Conservation (phyloP, 2,329 filamentous ascomycete genomes). For the Talaromyces sp. region DNA sequence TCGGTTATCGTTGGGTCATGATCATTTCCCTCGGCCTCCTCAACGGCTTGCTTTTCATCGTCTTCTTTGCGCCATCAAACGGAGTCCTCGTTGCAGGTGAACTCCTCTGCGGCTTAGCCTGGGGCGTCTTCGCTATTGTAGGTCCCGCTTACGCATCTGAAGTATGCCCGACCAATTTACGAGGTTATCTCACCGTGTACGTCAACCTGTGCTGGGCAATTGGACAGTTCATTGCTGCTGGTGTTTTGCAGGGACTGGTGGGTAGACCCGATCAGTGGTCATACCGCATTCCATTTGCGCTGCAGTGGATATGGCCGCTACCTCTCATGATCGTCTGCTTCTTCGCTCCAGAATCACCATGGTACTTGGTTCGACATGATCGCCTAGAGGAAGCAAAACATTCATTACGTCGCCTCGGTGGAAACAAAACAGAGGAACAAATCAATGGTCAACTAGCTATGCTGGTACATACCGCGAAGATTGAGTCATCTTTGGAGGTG, state of each 20-base stretch:
- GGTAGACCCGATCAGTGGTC: constrained; percentile 48
- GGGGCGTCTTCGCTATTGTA: constrained; percentile 52
- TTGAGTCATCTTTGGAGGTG: constrained; percentile 56
- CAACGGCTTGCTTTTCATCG: constrained; percentile 48
- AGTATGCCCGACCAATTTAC: constrained; percentile 45
- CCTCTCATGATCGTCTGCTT: constrained; percentile 47
- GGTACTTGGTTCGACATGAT: constrained; percentile 19
- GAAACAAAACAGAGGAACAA: constrained; percentile 43
- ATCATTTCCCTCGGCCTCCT: constrained; percentile 47
- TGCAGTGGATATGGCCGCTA: constrained; percentile 55
- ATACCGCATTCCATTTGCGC: constrained; percentile 50
- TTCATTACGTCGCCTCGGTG: constrained; percentile 17
- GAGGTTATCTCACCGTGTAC: constrained; percentile 46
- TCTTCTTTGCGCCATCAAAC: constrained; percentile 50
- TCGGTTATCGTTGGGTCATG: constrained; percentile 35
- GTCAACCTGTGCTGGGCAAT: constrained; percentile 49
- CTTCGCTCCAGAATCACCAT: constrained; percentile 20
- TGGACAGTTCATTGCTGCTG: constrained; percentile 52
- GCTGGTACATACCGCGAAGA: constrained; percentile 83
- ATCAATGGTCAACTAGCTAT: constrained; percentile 76
- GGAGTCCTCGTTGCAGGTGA: constrained; percentile 48
- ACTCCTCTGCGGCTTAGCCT: constrained; percentile 50
- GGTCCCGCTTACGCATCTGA: constrained; percentile 47
- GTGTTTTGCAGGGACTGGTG: constrained; percentile 50
- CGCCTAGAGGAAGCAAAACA: constrained; percentile 18